These are phyloP conservation scores for Lasiosphaeriaceae sp. DNA, from an alignment of 495 filamentous ascomycete species.

Conservation along the genomic window DNA sequence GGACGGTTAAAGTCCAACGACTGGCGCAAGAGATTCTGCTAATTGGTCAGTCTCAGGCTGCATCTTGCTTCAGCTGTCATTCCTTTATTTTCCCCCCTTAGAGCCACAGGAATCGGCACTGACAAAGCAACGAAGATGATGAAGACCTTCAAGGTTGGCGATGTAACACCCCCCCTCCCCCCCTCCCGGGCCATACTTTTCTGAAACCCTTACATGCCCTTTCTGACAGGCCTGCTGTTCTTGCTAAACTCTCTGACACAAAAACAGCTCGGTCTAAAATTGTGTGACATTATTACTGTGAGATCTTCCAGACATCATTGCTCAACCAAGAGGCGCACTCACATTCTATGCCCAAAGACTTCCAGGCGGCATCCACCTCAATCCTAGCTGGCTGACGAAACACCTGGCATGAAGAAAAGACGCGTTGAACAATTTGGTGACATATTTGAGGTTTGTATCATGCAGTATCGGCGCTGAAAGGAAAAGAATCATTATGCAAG, in stretches of 20 bases:
- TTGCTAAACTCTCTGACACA: conserved; percentile 36
- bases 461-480: background rate
- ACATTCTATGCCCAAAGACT: conserved; percentile 50
- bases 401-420: conserved; percentile 49
- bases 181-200: conserved; percentile 50
- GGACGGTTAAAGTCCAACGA: conserved; percentile 52
- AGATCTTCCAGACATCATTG: too few species aligned
- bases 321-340: conserved; percentile 1
- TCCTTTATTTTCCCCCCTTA: too few species aligned
- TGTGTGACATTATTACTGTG: too few species aligned
- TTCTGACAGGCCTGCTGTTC: conserved; percentile 34
- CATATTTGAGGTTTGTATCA: background rate
- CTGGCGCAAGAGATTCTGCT: conserved; percentile 49
- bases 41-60: background rate
- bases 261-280: conserved; percentile 42
- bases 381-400: conserved; percentile 48
- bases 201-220: conserved; percentile 48
- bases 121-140: conserved; percentile 54
- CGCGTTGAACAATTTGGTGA: conserved; percentile 40
- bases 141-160: conserved; percentile 51
- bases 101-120: background rate
- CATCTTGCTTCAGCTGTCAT: too few species aligned
- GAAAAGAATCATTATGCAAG: background rate
- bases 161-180: conserved; percentile 48
- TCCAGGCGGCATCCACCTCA: conserved; percentile 56